A percentile compares a stretch with the other conserved stretches of the same genome.
phyloP scores from a whole-genome alignment of 2,329 filamentous ascomycete genomes.

The Colletotrichum salicis region DNA sequence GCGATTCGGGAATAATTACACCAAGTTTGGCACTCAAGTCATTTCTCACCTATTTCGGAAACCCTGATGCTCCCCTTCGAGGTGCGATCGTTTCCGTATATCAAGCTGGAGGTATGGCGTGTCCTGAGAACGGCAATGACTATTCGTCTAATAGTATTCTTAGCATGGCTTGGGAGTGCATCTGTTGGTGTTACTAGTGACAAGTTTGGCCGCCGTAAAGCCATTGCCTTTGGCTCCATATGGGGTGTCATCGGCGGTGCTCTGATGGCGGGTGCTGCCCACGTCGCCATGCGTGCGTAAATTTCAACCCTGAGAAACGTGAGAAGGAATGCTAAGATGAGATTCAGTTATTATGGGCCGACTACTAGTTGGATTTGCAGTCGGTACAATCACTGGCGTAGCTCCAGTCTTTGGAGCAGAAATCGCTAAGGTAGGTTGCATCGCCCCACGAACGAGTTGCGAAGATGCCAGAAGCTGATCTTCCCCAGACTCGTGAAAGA shows the following conservation, averaged over 20 bases:
- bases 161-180: constrained; percentile 53
- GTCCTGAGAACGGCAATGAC: neutral
- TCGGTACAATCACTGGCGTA: constrained; percentile 53
- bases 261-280: constrained; percentile 52
- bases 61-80: constrained; percentile 46
- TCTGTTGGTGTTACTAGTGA: constrained; percentile 53
- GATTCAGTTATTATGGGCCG: constrained; percentile 49
- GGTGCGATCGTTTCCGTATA: constrained; percentile 54
- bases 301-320: too few species aligned
- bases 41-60: constrained; percentile 48
- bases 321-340: neutral
- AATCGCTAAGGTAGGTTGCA: constrained; percentile 48
- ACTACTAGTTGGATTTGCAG: constrained; percentile 50
- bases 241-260: constrained; percentile 52
- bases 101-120: constrained; percentile 48
- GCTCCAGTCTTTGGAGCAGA: constrained; percentile 53
- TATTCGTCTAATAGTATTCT: neutral
- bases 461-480: neutral
- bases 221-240: constrained; percentile 52
- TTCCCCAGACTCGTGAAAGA: constrained; percentile 46
- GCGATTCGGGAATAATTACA: constrained; percentile 55
- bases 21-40: constrained; percentile 50
- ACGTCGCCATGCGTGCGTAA: constrained; percentile 50
- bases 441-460: too few species aligned
- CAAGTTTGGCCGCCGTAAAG: constrained; percentile 48